Conservation (phyloP, 345 rosid species). For the Citrus sp. region DNA sequence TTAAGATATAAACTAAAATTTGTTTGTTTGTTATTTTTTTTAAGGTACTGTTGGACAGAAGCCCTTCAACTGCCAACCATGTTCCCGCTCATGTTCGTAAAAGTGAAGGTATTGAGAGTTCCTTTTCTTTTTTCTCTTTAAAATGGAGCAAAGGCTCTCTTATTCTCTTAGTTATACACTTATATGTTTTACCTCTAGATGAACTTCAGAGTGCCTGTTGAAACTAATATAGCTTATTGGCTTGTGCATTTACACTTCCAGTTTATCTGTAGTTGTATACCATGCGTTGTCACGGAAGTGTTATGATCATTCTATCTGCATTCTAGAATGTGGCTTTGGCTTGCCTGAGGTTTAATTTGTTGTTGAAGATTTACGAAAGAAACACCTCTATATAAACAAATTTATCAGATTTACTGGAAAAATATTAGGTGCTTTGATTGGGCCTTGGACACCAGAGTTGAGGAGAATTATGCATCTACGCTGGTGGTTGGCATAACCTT, state of each 20-base stretch:
- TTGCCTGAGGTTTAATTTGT: neutral
- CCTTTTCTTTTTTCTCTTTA: neutral
- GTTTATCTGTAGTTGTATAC: neutral
- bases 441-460: too few relatives aligned
- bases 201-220: neutral
- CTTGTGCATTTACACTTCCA: neutral
- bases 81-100: conserved; percentile 36
- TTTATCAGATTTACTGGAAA: neutral
- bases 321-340: neutral
- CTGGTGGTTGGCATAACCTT: neutral
- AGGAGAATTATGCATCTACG: neutral
- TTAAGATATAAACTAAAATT: neutral
- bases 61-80: conserved; percentile 25
- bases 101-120: conserved; percentile 40
- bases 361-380: neutral
- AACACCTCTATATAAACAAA: neutral
- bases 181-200: neutral
- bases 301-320: neutral
- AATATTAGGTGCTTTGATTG: neutral
- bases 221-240: neutral
- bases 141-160: neutral
- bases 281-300: neutral
- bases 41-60: conserved; percentile 38
- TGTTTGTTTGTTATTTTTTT: neutral
- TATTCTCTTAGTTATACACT: neutral